Evolutionary conservation across 768 basidiomycete species (phyloP).

Genomic region (Asterophora lycoperdoides): DNA sequence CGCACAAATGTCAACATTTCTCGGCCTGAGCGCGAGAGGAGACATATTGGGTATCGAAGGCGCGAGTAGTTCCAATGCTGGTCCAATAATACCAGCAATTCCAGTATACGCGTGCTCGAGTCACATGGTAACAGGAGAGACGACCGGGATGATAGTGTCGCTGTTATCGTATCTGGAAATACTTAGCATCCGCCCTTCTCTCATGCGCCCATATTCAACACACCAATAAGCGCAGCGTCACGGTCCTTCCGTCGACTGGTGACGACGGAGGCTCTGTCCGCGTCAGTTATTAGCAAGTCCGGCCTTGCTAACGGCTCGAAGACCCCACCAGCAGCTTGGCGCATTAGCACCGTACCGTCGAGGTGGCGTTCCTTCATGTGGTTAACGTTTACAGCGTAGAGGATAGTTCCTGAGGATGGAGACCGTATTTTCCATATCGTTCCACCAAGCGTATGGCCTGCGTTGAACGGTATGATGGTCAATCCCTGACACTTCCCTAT

Average conservation of each 20-base stretch:
- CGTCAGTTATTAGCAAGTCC: conserved; percentile 92
- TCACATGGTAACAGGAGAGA: conserved; percentile 92
- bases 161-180: conserved; percentile 75
- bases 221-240: conserved; percentile 84
- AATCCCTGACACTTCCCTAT: conserved; percentile 87
- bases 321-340: conserved; percentile 67
- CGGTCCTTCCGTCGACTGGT: conserved; percentile 88
- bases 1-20: conserved; percentile 94
- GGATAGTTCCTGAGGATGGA: conserved; percentile 90
- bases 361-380: conserved; percentile 95
- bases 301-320: conserved; percentile 87
- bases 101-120: conserved; percentile 89
- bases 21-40: conserved; percentile 85
- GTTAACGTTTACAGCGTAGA: conserved; percentile 94
- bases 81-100: conserved; percentile 92
- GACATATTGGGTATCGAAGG: conserved; percentile 83
- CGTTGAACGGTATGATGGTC: conserved; percentile 92
- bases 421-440: conserved; percentile 99
- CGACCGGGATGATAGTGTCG: conserved; percentile 73
- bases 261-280: conserved; percentile 75
- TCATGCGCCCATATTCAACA: background rate
- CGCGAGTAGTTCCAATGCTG: conserved; percentile 95
- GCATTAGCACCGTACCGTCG: conserved; percentile 86
- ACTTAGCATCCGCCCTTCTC: conserved; percentile 6
- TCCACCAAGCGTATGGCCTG: conserved; percentile 93